These are phyloP conservation scores for Hygrocybe coccinea DNA, from an alignment of 768 basidiomycete genomes.

Conservation along the genomic window DNA sequence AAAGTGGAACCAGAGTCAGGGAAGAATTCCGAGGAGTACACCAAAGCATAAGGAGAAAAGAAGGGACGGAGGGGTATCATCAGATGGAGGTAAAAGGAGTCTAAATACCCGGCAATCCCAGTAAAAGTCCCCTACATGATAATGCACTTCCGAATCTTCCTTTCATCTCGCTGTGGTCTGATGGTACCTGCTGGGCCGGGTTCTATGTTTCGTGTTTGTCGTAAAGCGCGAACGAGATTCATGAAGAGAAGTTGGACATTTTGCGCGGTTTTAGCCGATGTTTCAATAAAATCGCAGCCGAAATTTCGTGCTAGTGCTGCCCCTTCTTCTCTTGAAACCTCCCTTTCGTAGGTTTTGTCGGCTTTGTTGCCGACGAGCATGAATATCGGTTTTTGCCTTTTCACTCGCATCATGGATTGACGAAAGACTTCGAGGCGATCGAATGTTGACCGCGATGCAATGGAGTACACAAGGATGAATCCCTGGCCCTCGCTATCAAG, in stretches of 20 bases:
- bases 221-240: slow-evolving; percentile 77
- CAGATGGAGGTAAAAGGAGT: slow-evolving; percentile 70
- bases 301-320: slow-evolving; percentile 72
- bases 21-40: slow-evolving; percentile 3
- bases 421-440: slow-evolving; percentile 87
- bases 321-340: slow-evolving; percentile 90
- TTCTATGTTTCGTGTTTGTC: slow-evolving; percentile 61
- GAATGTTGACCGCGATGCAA: slow-evolving; percentile 89
- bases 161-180: slow-evolving; percentile 42
- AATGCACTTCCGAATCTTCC: slow-evolving; percentile 54
- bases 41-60: slow-evolving; percentile 16
- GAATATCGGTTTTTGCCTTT: slow-evolving; percentile 79
- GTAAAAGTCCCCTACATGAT: slow-evolving; percentile 72
- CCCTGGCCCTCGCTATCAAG: slow-evolving; percentile 83
- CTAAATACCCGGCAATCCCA: slow-evolving; percentile 63
- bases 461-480: slow-evolving; percentile 96
- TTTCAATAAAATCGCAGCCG: slow-evolving; percentile 93
- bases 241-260: slow-evolving; percentile 92
- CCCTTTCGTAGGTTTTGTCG: slow-evolving; percentile 86
- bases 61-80: slow-evolving; percentile 69
- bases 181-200: slow-evolving; percentile 44
- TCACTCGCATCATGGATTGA: slow-evolving; percentile 84
- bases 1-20: slow-evolving; percentile 17
- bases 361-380: slow-evolving; percentile 96
- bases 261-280: slow-evolving; percentile 90